A percentile compares a stretch with the other conserved stretches of the same genome.
These are phyloP conservation scores for Colletotrichum camelliae DNA, from an alignment of 2,329 filamentous ascomycete species.

Conservation along the genomic window DNA sequence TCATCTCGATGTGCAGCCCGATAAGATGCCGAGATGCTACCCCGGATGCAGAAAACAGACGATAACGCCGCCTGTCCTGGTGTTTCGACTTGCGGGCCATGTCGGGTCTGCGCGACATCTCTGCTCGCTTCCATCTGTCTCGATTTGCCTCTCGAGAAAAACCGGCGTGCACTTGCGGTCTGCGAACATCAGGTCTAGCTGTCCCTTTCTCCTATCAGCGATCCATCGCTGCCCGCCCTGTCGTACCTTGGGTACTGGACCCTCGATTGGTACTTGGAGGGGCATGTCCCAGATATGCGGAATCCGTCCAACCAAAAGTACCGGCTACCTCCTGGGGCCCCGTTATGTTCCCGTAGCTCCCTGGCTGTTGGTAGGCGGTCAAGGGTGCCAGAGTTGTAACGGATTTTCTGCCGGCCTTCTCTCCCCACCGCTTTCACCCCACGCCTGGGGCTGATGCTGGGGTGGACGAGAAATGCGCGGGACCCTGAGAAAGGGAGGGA, in stretches of 20 bases:
- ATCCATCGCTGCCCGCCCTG: neutral
- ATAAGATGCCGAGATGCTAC: conserved; percentile 17
- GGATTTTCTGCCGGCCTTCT: conserved; percentile 12
- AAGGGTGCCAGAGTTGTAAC: neutral
- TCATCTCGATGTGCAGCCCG: neutral
- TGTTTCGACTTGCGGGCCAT: neutral
- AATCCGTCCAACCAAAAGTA: neutral
- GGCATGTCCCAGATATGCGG: neutral
- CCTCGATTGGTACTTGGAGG: neutral
- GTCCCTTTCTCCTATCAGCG: neutral
- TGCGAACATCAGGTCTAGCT: neutral
- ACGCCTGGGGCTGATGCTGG: conserved; percentile 21
- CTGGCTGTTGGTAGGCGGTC: conserved; percentile 11
- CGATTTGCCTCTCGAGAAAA: neutral
- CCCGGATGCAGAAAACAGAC: conserved; percentile 1
- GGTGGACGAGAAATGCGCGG: conserved; percentile 12
- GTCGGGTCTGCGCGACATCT: neutral
- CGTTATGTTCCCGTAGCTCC: conserved; percentile 12
- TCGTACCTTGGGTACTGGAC: neutral
- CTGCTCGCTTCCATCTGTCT: neutral
- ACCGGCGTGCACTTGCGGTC: neutral
- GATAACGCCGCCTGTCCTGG: neutral
- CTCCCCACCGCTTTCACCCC: conserved; percentile 20
- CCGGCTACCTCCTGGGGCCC: neutral
- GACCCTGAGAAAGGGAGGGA: conserved; percentile 14